Percentiles rank a stretch among this genome's conserved stretches.
These are phyloP conservation scores for Kodamaea leandrae DNA, from an alignment of 805 yeast genomes.

Conservation along the genomic window DNA sequence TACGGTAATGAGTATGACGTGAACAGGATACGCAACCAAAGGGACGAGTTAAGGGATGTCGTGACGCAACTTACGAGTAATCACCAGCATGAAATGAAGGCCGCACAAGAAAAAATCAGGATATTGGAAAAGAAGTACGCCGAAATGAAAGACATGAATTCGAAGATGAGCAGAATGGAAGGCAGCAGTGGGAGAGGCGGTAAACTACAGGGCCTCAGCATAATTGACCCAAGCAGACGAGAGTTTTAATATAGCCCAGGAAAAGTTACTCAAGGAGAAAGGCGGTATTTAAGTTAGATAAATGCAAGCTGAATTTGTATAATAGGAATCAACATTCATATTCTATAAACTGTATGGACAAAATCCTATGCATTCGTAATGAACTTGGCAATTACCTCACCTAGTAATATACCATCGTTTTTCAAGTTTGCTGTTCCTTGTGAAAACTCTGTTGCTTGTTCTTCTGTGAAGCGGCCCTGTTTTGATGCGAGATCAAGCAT, in stretches of 20 bases:
- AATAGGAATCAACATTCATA: too few species aligned
- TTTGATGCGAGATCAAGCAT: constrained; percentile 19
- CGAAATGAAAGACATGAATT: constrained; percentile 32
- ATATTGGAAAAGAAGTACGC: constrained; percentile 29
- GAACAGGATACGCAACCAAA: constrained; percentile 23
- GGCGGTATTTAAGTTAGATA: too few species aligned
- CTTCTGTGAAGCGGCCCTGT: constrained; percentile 20
- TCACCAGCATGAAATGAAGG: constrained; percentile 35
- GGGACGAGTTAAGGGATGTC: constrained; percentile 43
- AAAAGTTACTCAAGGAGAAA: too few species aligned
- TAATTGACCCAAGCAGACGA: constrained; percentile 33
- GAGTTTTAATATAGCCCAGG: constrained; percentile 7
- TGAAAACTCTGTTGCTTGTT: constrained; percentile 26
- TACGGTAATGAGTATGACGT: constrained; percentile 4
- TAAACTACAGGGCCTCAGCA: constrained; percentile 38
- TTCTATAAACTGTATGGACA: too few species aligned
- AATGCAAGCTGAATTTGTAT: too few species aligned
- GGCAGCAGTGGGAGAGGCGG: constrained; percentile 22
- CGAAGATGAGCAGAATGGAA: constrained; percentile 25
- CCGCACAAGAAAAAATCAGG: constrained; percentile 34
- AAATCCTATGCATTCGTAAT: too few species aligned
- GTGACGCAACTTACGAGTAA: constrained; percentile 36
- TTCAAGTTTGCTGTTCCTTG: constrained; percentile 28
- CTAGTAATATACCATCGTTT: constrained; percentile 43
- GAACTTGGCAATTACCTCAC: constrained; percentile 36